A percentile compares a stretch with the other conserved stretches of the same genome.
These are phyloP conservation scores for Coprinopsis cinerea DNA, from an alignment of 768 basidiomycete species.

Conservation along the genomic window DNA sequence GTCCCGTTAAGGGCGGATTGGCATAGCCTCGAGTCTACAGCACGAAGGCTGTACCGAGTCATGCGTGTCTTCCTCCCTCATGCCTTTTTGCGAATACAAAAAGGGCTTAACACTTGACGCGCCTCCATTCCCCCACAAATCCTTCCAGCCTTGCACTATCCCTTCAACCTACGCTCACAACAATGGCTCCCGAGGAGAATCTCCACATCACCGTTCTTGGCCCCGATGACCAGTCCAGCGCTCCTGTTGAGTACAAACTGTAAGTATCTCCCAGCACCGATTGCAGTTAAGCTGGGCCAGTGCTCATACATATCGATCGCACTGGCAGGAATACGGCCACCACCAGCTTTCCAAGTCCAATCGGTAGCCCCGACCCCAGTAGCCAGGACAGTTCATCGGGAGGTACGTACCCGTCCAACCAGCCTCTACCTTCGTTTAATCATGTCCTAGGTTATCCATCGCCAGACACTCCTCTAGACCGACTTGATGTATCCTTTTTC, in stretches of 20 bases:
- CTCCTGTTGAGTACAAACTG: neutral
- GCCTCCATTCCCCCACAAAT: neutral
- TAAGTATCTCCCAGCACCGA: neutral
- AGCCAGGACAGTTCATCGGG: conserved; percentile 4
- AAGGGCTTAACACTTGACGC: neutral
- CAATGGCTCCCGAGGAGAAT: neutral
- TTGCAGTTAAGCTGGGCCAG: neutral
- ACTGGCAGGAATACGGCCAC: neutral
- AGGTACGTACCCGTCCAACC: neutral
- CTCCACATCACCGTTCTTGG: conserved; percentile 10
- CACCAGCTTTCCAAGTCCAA: neutral
- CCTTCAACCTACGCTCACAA: neutral
- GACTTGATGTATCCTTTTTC: conserved; percentile 1
- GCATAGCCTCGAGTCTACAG: conserved; percentile 7
- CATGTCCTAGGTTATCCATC: conserved; percentile 6
- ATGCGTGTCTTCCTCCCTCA: neutral
- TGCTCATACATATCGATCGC: neutral
- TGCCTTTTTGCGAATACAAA: neutral
- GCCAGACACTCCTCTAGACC: conserved; percentile 3
- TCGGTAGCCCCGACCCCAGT: conserved; percentile 2
- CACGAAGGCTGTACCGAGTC: conserved; percentile 7
- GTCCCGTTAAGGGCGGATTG: conserved; percentile 1
- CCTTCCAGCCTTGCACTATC: neutral
- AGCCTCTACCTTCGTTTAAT: neutral
- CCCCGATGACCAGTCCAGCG: conserved; percentile 3